Conservation (phyloP, 2,329 filamentous ascomycete species). For the Xylariaceae sp. region DNA sequence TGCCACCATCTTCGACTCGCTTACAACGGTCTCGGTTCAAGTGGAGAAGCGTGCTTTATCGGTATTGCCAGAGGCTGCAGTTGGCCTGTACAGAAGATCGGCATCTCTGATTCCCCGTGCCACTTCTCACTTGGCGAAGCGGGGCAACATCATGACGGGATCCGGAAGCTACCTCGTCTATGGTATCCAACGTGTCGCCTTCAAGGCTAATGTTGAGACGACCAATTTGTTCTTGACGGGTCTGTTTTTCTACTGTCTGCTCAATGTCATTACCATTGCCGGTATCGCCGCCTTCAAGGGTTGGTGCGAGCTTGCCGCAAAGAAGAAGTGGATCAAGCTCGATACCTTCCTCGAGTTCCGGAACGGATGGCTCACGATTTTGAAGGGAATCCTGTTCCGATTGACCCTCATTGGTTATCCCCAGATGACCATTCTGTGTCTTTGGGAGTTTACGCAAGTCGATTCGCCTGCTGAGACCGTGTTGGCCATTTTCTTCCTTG, state of each 20-base stretch:
- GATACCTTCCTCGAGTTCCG: constrained; percentile 84
- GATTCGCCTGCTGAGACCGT: constrained; percentile 77
- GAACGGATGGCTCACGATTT: constrained; percentile 77
- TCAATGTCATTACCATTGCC: constrained; percentile 64
- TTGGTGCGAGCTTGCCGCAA: constrained; percentile 65
- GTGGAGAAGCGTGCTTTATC: constrained; percentile 53
- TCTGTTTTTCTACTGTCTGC: constrained; percentile 73
- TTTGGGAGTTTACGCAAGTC: constrained; percentile 76
- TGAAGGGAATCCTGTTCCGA: constrained; percentile 82
- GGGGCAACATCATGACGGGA: constrained; percentile 39
- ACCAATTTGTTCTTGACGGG: constrained; percentile 85
- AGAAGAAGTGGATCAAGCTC: constrained; percentile 66
- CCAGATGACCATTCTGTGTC: constrained; percentile 75
- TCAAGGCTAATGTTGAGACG: constrained; percentile 68
- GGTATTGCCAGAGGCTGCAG: constrained; percentile 30
- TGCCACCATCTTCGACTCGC: constrained; percentile 63
- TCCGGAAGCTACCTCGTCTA: constrained; percentile 53
- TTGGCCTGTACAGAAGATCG: constrained; percentile 28
- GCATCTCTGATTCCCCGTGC: constrained; percentile 28
- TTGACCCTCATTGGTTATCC: constrained; percentile 78
- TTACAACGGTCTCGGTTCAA: constrained; percentile 66
- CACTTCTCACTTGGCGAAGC: constrained; percentile 39
- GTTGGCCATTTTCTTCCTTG: constrained; percentile 72
- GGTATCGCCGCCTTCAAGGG: constrained; percentile 70
- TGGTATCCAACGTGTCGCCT: constrained; percentile 79